These are phyloP conservation scores for Fusarium nematophilum DNA, from an alignment of 2,329 filamentous ascomycete genomes.

Conservation along the genomic window DNA sequence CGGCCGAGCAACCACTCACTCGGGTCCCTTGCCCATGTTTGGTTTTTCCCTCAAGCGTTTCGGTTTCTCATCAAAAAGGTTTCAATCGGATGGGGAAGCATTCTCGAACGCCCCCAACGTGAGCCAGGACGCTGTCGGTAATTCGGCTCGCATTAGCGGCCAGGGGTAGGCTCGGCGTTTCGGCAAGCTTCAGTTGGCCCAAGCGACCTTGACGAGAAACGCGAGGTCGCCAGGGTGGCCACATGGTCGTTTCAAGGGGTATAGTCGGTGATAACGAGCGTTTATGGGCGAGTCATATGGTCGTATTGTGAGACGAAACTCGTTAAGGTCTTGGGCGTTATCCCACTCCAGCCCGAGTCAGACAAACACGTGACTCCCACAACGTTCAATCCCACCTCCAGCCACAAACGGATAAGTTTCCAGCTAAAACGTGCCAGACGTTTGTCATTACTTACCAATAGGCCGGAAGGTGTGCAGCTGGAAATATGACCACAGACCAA, in stretches of 20 bases:
- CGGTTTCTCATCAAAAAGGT: not conserved
- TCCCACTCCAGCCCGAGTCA: too few species aligned
- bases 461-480: too few species aligned
- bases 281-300: too few species aligned
- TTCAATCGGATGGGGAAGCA: not conserved
- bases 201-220: not conserved
- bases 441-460: too few species aligned
- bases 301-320: too few species aligned
- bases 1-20: not conserved
- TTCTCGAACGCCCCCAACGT: not conserved
- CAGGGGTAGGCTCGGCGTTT: constrained; percentile 1
- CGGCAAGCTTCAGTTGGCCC: not conserved
- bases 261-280: too few species aligned
- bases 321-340: too few species aligned
- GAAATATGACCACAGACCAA: too few species aligned
- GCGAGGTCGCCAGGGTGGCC: constrained; percentile 5
- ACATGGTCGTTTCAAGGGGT: constrained; percentile 13
- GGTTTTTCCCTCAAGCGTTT: not conserved
- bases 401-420: too few species aligned
- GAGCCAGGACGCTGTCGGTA: not conserved
- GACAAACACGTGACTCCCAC: too few species aligned
- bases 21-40: not conserved
- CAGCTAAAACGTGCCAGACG: too few species aligned
- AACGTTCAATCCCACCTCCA: too few species aligned
- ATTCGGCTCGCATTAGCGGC: not conserved